Evolutionary conservation across 495 filamentous ascomycete genomes (phyloP).

Genomic region (Aspergillus panamensis): DNA sequence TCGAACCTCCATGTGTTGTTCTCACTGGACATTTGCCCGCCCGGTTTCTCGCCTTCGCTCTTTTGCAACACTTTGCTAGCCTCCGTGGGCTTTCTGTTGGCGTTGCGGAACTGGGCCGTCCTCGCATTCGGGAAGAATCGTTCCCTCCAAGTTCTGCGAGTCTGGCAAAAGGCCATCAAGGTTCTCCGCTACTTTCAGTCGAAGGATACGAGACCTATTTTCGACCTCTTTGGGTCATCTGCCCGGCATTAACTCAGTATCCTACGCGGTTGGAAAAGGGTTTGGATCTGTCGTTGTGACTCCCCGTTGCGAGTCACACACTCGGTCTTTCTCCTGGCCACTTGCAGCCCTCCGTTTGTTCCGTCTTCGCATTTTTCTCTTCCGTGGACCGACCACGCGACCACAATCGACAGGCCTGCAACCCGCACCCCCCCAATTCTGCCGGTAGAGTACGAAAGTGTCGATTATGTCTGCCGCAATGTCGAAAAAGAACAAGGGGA

Average conservation of each 20-base stretch:
- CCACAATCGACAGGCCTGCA: constrained; percentile 15
- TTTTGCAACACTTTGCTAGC: background rate
- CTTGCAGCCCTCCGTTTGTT: constrained; percentile 14
- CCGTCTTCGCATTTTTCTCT: constrained; percentile 29
- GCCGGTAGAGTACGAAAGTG: background rate
- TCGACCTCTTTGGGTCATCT: constrained; percentile 4
- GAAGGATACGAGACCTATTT: constrained; percentile 13
- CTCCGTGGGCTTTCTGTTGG: constrained; percentile 8
- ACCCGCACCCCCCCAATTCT: constrained; percentile 1
- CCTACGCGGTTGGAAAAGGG: background rate
- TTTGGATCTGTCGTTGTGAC: constrained; percentile 16
- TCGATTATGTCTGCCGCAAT: constrained; percentile 41
- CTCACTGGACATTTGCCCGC: constrained; percentile 11
- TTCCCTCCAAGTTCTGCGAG: constrained; percentile 36
- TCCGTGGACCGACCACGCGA: constrained; percentile 24
- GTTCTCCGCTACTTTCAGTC: constrained; percentile 24
- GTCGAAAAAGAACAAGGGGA: constrained; percentile 68
- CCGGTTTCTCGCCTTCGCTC: background rate
- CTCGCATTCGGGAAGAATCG: constrained; percentile 16
- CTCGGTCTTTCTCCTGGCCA: constrained; percentile 7
- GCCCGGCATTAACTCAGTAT: background rate
- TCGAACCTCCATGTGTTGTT: constrained; percentile 17
- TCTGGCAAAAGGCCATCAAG: constrained; percentile 26
- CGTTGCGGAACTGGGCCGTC: constrained; percentile 22
- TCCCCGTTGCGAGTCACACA: constrained; percentile 17